Evolutionary conservation across 2,329 filamentous ascomycete species (phyloP), one percentile per base, ranked within the genome.

Genomic region (Fusarium concolor): DNA sequence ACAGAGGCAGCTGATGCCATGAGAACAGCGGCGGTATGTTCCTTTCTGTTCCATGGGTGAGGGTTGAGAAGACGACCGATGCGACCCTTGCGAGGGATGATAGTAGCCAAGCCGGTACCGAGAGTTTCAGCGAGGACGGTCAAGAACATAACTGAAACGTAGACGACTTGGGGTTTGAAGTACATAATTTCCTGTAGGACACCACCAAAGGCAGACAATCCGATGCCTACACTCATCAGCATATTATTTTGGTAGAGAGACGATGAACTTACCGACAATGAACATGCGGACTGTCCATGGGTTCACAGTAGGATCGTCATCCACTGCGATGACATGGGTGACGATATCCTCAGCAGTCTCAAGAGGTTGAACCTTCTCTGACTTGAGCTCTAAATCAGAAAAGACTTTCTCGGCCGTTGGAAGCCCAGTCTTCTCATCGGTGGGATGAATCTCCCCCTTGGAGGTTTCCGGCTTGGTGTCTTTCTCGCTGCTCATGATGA

Each of bases 1-100:
- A 35, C 76, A 75, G 81, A 62, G 57, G 80, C 81, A 2, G 82
- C 76, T 8, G 76, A 79, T 0, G 80, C 79, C 80, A 84, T 84
- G 62, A 84, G 76, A 3, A 79, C 76, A 24, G 80, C 77, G 2
- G 79, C 76, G 1, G 73, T 62, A 41, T 76, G 75, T 35, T 72
- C 77, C 74, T 75, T 81, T 49, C 53, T 47, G 37, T 71, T 71
- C 46, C 54, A 71, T 14, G 67, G 63, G 12, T 59, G 52, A 5
- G 67, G 61, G 38, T 70, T 73, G 44, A 71, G 64, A 10, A 56
- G 51, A 20, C 50, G 67, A 7, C 67, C 67, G 29, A 65, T 51
- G 14, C 37, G 26, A 3, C 60, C 61, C 15, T 26, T 57, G 15
- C 64, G 60, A 1, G 71, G 71, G 17, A 73, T 67, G 15, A 67